Conservation (phyloP, 1,284 basidiomycete genomes). For the Malassezia sympodialis region DNA sequence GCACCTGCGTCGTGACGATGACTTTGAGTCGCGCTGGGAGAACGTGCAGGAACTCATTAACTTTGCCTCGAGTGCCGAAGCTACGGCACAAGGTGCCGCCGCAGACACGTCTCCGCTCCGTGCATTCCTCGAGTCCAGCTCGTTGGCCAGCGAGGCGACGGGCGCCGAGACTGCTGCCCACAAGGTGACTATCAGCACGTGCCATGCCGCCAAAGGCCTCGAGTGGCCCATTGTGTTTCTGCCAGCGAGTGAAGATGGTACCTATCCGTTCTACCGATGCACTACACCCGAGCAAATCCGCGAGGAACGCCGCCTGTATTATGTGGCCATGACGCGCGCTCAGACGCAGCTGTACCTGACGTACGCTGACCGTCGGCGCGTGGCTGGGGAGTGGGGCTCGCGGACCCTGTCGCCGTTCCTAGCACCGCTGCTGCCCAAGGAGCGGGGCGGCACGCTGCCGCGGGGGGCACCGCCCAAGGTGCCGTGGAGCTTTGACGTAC, state of each 20-base stretch:
- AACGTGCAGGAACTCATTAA: conserved; percentile 69
- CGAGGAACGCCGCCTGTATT: conserved; percentile 74
- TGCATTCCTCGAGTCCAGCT: conserved; percentile 71
- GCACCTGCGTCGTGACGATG: conserved; percentile 60
- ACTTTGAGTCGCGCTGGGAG: conserved; percentile 69
- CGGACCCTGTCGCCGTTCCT: conserved; percentile 27
- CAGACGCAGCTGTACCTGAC: conserved; percentile 64
- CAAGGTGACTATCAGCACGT: conserved; percentile 70
- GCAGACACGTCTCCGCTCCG: conserved; percentile 54
- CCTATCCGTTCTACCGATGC: conserved; percentile 67
- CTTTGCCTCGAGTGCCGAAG: conserved; percentile 20
- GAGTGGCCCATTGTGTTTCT: conserved; percentile 82
- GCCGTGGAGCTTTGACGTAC: conserved; percentile 1
- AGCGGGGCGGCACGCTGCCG: neutral
- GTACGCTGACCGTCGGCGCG: conserved; percentile 26
- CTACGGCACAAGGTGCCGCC: neutral
- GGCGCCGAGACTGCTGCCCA: conserved; percentile 7
- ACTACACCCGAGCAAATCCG: conserved; percentile 58
- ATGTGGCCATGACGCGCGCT: conserved; percentile 82
- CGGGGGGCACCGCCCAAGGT: neutral
- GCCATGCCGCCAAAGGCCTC: conserved; percentile 79
- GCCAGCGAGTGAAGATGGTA: conserved; percentile 58
- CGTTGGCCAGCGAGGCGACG: conserved; percentile 71
- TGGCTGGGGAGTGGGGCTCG: conserved; percentile 23
- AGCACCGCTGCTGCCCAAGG: conserved; percentile 8